Base-by-base conservation (phyloP, 2,329 filamentous ascomycete species). In the Dactylellina cionopaga region DNA sequence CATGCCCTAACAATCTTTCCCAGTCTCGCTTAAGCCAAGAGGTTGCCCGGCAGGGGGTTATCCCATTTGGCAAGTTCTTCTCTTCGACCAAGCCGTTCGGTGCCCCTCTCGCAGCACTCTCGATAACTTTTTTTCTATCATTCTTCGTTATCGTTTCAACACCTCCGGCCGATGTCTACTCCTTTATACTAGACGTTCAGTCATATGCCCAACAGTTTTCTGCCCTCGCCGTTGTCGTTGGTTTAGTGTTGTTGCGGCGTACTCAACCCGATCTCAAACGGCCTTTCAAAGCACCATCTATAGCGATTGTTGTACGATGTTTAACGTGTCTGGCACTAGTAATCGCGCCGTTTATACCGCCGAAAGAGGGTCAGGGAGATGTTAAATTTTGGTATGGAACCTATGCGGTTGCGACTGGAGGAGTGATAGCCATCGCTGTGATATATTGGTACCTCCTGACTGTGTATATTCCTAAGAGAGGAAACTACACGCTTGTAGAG, bases 361-460 rank as follows among this genome's bases (percentile, higher is more conserved):
- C 68, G 17, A 44, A 54, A 10, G 59, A 46, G 22, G 68, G 68
- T n/a, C 46, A 60, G 25, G 68, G 68, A 15, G 68, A 72, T 41
- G 68, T 72, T 11, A 60, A 29, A 29, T 65, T 72, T n/a, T 72
- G 68, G 68, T 72, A 72, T 37, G 59, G 68, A 37, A 64, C 68
- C 10, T 72, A 72, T 54, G 59, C 68, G 1, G 35, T 72, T 7
- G 46, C 46, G 6, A 47, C 59, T 0, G 35, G 41, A 5, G 22
- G 46, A n/a, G 68, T 72, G n/a, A 44, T 90, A 31, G 31, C 84
- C 0, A 85, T 87, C 49, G 88, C 85, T 0, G 77, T 89, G 0
- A 0, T 86, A 0, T 92, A 92, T 77, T 92, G 90, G 90, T 88
- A 86, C 74, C 72, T 90, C 0, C 90, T 87, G 85, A 88, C 88